Percentiles rank a stretch among this genome's conserved stretches.
These are phyloP conservation scores for Phytomonas francai DNA, from an alignment of 208 protist species.

Conservation along the genomic window DNA sequence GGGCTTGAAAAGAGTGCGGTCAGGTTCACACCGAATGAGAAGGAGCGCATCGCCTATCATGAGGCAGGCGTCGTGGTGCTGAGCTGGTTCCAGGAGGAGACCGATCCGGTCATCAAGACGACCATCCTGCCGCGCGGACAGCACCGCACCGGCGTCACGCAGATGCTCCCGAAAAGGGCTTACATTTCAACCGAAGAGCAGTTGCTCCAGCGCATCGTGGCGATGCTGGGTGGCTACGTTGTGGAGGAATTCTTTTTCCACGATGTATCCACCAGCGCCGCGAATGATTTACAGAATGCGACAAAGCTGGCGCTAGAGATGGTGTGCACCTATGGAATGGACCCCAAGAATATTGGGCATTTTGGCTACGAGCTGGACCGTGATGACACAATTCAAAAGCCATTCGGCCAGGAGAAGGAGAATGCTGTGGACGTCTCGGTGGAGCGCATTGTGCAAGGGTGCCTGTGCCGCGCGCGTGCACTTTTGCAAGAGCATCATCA, in stretches of 20 bases:
- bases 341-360: conserved; percentile 68
- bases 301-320: conserved; percentile 76
- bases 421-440: conserved; percentile 90
- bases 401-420: conserved; percentile 92
- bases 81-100: conserved; percentile 88
- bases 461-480: conserved; percentile 53
- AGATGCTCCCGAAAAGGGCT: conserved; percentile 69
- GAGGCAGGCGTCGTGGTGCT: conserved; percentile 90
- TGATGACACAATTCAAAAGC: conserved; percentile 79
- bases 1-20: conserved; percentile 93
- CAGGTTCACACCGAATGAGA: conserved; percentile 53
- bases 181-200: conserved; percentile 78
- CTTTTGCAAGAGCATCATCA: conserved; percentile 52
- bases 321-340: conserved; percentile 88
- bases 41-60: conserved; percentile 89
- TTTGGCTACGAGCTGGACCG: conserved; percentile 70
- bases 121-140: conserved; percentile 74
- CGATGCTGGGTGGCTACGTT: conserved; percentile 88
- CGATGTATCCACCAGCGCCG: conserved; percentile 82
- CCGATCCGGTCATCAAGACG: conserved; percentile 91
- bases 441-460: conserved; percentile 56
- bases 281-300: conserved; percentile 83
- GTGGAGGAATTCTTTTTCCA: conserved; percentile 94
- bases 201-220: conserved; percentile 53
- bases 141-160: conserved; percentile 67